These are phyloP conservation scores for Ballota nigra DNA, from an alignment of 257 asterid species.

Conservation along the genomic window DNA sequence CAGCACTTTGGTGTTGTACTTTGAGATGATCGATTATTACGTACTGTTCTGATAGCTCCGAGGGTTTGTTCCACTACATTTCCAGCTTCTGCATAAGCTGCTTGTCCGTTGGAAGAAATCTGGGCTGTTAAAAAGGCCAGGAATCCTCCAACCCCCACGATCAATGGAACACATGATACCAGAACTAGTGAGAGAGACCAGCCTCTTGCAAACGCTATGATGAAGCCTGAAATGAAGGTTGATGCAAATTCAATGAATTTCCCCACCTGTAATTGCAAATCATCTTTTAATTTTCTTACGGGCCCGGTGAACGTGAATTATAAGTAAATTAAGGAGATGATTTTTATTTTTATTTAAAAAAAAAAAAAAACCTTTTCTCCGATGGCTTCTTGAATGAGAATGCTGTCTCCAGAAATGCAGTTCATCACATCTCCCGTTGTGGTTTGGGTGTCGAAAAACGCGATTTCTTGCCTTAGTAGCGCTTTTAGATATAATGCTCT, in stretches of 20 bases:
- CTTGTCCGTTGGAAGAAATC: slow-evolving; percentile 45
- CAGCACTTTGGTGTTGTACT: not conserved
- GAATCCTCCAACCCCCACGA: slow-evolving; percentile 36
- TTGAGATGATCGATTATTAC: not conserved
- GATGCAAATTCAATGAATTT: slow-evolving; percentile 49
- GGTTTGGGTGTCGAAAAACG: slow-evolving; percentile 51
- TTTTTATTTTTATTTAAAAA: not conserved
- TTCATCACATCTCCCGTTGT: slow-evolving; percentile 52
- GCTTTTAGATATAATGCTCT: slow-evolving; percentile 50
- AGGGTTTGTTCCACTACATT: slow-evolving; percentile 59
- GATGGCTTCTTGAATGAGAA: slow-evolving; percentile 46
- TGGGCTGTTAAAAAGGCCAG: slow-evolving; percentile 42
- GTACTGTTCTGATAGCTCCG: slow-evolving; percentile 59
- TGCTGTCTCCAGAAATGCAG: slow-evolving; percentile 50
- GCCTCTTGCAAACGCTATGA: slow-evolving; percentile 53
- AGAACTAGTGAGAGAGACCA: slow-evolving; percentile 57
- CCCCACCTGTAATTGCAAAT: slow-evolving; percentile 44
- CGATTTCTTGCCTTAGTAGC: slow-evolving; percentile 51
- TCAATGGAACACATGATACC: slow-evolving; percentile 44
- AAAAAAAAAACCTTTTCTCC: slow-evolving; percentile 26
- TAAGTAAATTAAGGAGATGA: not conserved
- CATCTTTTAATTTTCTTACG: not conserved
- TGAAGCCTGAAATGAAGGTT: slow-evolving; percentile 61
- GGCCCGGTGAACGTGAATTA: too few species aligned
- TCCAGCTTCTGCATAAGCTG: slow-evolving; percentile 62